Evolutionary conservation across 2,329 filamentous ascomycete species (phyloP), one percentile per base, ranked within the genome.

Genomic region (Cucurbitaria berberidis): DNA sequence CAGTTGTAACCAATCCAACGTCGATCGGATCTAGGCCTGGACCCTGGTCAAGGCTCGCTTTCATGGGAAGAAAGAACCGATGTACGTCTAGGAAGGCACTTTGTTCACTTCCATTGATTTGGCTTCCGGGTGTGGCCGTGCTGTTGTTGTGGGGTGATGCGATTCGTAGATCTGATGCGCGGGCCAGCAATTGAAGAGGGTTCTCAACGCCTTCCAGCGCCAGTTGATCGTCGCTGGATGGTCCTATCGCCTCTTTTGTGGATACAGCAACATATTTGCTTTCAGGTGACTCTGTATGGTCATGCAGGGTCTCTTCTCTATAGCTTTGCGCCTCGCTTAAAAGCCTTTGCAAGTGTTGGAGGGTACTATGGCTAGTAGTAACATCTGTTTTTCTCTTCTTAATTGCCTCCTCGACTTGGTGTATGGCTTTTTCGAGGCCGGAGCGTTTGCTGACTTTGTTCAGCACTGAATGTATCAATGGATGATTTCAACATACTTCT

Each of bases 121-220:
- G 69, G 54, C 45, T 71, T 45, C 62, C 63, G 1, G 72, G 69
- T 21, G 68, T 70, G 5, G 70, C 66, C 30, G 57, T 52, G 26
- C 57, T 66, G 41, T 58, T 53, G 21, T 68, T 66, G 46, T 47
- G 69, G 53, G 50, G 69, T 16, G 73, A 80, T 21, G 81, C 82
- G n/a, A 84, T 78, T 52, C 84, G 83, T 34, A 89, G 80, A 72
- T 89, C 87, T 0, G 89, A 91, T 1, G 88, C 89, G 27, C 88
- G 82, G 2, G 89, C 89, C 29, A 91, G 84, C 15, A 91, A 76
- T 69, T 91, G 88, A 5, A 91, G 76, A 0, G 88, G 88, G 55
- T 91, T 91, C 66, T 91, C 88, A 3, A 88, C 88, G 68, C 90
- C 89, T 61, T 91, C 88, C 22, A 89, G 77, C 11, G 85, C 81